phyloP scores from a whole-genome alignment of 257 asterid genomes.

The Rehmannia glutinosa region DNA sequence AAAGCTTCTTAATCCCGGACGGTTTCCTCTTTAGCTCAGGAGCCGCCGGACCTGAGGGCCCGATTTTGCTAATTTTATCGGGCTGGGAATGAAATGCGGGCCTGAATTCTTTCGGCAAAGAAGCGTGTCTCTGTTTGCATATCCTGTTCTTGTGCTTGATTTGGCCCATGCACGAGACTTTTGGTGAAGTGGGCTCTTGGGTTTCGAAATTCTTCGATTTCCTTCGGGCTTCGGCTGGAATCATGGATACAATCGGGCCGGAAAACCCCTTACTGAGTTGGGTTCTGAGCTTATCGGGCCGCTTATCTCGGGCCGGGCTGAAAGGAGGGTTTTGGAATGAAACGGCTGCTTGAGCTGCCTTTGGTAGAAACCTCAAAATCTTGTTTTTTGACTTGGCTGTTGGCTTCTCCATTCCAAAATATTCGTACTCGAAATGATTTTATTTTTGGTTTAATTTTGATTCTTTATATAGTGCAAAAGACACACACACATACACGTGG shows the following conservation, averaged over 20 bases:
- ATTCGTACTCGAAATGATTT: too few relatives aligned
- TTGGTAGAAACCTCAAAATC: slow-evolving; percentile 39
- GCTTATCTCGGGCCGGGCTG: slow-evolving; percentile 35
- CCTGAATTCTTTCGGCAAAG: slow-evolving; percentile 16
- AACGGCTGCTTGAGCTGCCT: slow-evolving; percentile 30
- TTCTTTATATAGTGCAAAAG: too few relatives aligned
- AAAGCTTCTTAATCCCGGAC: slow-evolving; percentile 24
- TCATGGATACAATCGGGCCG: slow-evolving; percentile 35
- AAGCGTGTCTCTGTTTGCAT: background rate
- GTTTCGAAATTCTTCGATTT: slow-evolving; percentile 32
- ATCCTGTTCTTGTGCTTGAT: slow-evolving; percentile 39
- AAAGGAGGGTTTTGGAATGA: slow-evolving; percentile 40
- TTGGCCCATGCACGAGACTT: slow-evolving; percentile 62
- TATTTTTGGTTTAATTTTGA: too few relatives aligned
- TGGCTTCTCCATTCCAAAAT: slow-evolving; percentile 39
- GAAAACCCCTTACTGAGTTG: slow-evolving; percentile 21
- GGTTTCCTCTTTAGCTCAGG: slow-evolving; percentile 30
- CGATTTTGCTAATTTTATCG: slow-evolving; percentile 5
- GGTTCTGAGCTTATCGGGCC: slow-evolving; percentile 17
- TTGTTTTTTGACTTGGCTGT: slow-evolving; percentile 30
- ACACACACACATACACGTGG: too few relatives aligned
- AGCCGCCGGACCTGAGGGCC: slow-evolving; percentile 23
- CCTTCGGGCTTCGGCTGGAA: slow-evolving; percentile 32
- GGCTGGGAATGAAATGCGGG: slow-evolving; percentile 21
- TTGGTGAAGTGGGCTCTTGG: slow-evolving; percentile 55